Base-by-base conservation (phyloP, 169 alveolate genomes). In the Plasmodium cynomolgi region DNA sequence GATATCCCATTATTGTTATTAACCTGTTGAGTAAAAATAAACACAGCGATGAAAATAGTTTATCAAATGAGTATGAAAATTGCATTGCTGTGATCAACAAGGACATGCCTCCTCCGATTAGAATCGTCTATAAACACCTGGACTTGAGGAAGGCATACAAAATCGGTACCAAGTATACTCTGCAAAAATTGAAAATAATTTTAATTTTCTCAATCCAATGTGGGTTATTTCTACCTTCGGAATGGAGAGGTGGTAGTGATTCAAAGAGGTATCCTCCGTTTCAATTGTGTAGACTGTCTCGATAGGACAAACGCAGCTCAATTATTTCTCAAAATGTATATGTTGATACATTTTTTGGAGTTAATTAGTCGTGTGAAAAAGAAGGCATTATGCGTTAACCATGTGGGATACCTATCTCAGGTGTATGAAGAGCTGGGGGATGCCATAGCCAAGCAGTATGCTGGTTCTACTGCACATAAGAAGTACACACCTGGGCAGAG, bases 251-350 rank as follows among this genome's bases (percentile, higher is more conserved):
- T 86, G 50, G 6, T 93, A 0, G 68, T 58, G n/a, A 37, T 96
- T 23, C 99, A 99, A 94, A 81, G 92, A 80, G 99, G 99, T 1
- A 97, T 98, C 26, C 95, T 98, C 41, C 97, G 99, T 79, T 98
- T 99, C 56, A 99, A 98, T 96, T 99, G 99, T 93, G 98, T 99
- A 92, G 99, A 99, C 95, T 99, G 99, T 77, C 95, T 99, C 31
- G 99, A 99, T 91, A 97, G 99, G 82, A 98, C 99, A 0, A 99
- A 99, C 92, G 99, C 98, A 0, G 99, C 98, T 1, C 84, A 96
- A 4, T 11, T 93, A 84, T 95, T 94, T 44, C 58, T 96, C 34
- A 93, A 94, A n/a, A 88, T 96, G n/a, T 72, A 75, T 6, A 84
- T 94, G 47, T 83, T 96, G 58, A 90, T 84, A 11, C 75, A 84